These are phyloP conservation scores for Suhomyces tanzawaensis DNA, from an alignment of 805 yeast species.

Conservation along the genomic window DNA sequence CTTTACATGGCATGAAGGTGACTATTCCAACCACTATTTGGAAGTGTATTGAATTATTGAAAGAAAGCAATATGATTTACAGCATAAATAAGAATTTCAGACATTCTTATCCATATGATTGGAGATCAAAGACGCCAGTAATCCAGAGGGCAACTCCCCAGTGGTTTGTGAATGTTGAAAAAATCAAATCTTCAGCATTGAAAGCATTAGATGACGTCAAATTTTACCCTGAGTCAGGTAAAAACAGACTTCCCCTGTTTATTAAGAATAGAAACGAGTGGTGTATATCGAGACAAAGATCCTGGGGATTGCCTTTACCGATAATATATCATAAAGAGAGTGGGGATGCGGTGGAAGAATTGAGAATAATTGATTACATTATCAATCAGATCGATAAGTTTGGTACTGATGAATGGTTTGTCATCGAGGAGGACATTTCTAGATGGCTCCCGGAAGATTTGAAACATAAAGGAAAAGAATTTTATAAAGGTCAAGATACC, in stretches of 20 bases:
- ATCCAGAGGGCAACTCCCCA: conserved; percentile 94
- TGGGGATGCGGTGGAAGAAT: conserved; percentile 62
- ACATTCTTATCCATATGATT: conserved; percentile 94
- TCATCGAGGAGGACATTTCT: conserved; percentile 44
- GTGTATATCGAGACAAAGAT: conserved; percentile 96
- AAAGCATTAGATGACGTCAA: conserved; percentile 58
- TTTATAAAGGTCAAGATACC: conserved; percentile 75
- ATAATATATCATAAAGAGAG: conserved; percentile 60
- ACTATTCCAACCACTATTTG: conserved; percentile 23
- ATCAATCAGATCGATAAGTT: conserved; percentile 51
- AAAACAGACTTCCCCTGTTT: conserved; percentile 68
- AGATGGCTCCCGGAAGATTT: conserved; percentile 72
- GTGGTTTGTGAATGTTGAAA: conserved; percentile 88
- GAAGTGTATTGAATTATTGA: conserved; percentile 56
- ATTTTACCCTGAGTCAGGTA: conserved; percentile 74
- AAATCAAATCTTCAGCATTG: conserved; percentile 62
- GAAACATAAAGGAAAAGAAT: conserved; percentile 41
- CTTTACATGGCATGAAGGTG: conserved; percentile 44
- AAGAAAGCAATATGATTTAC: conserved; percentile 44
- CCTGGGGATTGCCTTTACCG: conserved; percentile 99
- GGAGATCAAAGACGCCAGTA: conserved; percentile 97
- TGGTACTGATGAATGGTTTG: conserved; percentile 86
- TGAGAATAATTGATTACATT: conserved; percentile 53
- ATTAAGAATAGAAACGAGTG: conserved; percentile 81
- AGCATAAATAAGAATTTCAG: conserved; percentile 48